phyloP scores from a whole-genome alignment of 2,329 filamentous ascomycete species.

The Apiospora kogelbergensis region DNA sequence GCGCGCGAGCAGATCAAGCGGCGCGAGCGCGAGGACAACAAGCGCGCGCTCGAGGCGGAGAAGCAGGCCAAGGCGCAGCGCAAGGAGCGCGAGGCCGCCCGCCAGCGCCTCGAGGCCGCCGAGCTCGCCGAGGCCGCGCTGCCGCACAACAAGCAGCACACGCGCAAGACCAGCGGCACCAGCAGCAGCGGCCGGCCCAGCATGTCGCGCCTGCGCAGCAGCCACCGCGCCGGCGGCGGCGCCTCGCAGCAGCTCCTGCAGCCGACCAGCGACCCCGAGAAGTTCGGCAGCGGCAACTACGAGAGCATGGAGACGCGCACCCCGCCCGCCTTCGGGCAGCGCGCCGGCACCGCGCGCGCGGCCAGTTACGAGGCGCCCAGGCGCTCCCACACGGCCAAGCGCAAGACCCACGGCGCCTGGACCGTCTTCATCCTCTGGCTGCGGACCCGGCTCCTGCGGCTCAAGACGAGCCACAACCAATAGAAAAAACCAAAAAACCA shows the following conservation, averaged over 20 bases:
- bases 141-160: slow-evolving; percentile 25
- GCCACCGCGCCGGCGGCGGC: slow-evolving; percentile 11
- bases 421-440: slow-evolving; percentile 65
- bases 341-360: slow-evolving; percentile 39
- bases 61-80: slow-evolving; percentile 42
- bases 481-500: neutral
- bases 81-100: slow-evolving; percentile 45
- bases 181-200: slow-evolving; percentile 32
- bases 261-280: slow-evolving; percentile 37
- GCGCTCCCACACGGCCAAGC: slow-evolving; percentile 52
- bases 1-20: slow-evolving; percentile 58
- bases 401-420: slow-evolving; percentile 62
- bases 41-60: slow-evolving; percentile 53
- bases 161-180: slow-evolving; percentile 29
- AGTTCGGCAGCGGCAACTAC: slow-evolving; percentile 49
- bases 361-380: slow-evolving; percentile 42
- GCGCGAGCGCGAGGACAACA: slow-evolving; percentile 58
- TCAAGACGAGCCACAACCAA: neutral
- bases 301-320: slow-evolving; percentile 36
- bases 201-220: slow-evolving; percentile 22
- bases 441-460: slow-evolving; percentile 52
- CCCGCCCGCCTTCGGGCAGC: slow-evolving; percentile 28
- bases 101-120: slow-evolving; percentile 38
- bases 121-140: slow-evolving; percentile 32
- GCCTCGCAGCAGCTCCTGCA: slow-evolving; percentile 24